Evolutionary conservation across 2,329 filamentous ascomycete genomes (phyloP), one percentile per base, ranked within the genome.

Genomic region (Phialophora chinensis): DNA sequence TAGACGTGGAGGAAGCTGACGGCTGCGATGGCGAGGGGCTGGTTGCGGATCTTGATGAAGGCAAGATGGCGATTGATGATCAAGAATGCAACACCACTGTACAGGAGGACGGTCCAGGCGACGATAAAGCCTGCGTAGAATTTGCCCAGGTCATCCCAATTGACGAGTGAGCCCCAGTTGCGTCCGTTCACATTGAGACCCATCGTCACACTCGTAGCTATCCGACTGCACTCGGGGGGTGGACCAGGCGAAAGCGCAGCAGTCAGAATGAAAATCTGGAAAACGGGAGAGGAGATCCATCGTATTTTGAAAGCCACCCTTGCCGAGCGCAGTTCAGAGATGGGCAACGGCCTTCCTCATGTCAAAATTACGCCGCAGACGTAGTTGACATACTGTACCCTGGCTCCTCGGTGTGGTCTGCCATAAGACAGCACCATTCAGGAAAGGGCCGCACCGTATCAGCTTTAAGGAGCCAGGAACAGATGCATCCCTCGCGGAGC

Each of bases 1-100:
- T 73, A 76, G 20, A 73, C 67, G 63, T 76, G 75, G 47, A 76
- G 71, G 33, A 72, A 60, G n/a, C 71, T 60, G 25, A 75, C 58
- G 12, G 74, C 66, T 17, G 68, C 54, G 20, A 73, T 60, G 6
- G 70, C 66, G 35, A 75, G 71, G 17, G 60, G 63, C 29, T 74
- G 59, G 25, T 74, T 74, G 42, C 74, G 67, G 63, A 74, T 73
- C 55, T 70, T 69, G 11, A 74, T 63, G 54, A 74, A 63, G 47
- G 72, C 72, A 63, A 72, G 67, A 38, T n/a, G 52, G 10, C 67
- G 67, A 55, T 69, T 65, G 52, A 42, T 29, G 23, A 67, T 31
- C 35, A 69, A 29, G 20, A 57, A 65, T 11, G 47, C 44, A 35
- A 65, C 57, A 14, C 33, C 61, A 52, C 38, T 50, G 10, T 47